Conservation (phyloP, 345 rosid species). For the Brassica napus region DNA sequence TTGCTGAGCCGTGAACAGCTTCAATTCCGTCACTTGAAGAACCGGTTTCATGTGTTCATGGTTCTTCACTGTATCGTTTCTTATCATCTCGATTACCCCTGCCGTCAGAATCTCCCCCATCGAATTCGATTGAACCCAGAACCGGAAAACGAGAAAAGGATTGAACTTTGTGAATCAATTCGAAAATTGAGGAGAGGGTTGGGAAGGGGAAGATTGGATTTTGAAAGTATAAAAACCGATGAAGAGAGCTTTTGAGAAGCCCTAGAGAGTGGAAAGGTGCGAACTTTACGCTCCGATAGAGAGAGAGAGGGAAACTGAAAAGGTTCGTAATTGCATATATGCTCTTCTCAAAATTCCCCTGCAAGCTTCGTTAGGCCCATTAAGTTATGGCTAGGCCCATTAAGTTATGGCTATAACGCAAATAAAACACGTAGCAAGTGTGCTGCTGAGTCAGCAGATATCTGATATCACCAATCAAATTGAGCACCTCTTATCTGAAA, state of each 20-base stretch:
- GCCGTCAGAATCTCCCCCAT: slow-evolving; percentile 55
- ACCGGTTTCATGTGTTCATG: slow-evolving; percentile 56
- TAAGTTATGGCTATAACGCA: not conserved
- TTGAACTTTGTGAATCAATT: not conserved
- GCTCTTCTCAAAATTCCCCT: not conserved
- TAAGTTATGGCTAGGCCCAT: not conserved
- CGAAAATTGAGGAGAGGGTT: not conserved
- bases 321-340: not conserved
- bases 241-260: not conserved
- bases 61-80: slow-evolving; percentile 42
- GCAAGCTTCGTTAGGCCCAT: not conserved
- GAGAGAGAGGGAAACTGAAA: not conserved
- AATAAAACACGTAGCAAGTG: not conserved
- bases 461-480: slow-evolving; percentile 7
- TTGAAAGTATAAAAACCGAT: not conserved
- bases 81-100: slow-evolving; percentile 61
- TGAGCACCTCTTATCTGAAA: slow-evolving; percentile 20
- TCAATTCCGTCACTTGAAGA: slow-evolving; percentile 69
- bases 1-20: slow-evolving; percentile 43
- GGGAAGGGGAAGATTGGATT: not conserved
- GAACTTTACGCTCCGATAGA: not conserved
- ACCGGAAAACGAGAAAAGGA: not conserved
- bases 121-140: slow-evolving; percentile 3
- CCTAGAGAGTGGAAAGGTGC: not conserved
- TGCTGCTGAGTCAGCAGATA: slow-evolving; percentile 18